Evolutionary conservation across 352 stramenopile species (phyloP).

Genomic region (Phytopythium mirpurense): DNA sequence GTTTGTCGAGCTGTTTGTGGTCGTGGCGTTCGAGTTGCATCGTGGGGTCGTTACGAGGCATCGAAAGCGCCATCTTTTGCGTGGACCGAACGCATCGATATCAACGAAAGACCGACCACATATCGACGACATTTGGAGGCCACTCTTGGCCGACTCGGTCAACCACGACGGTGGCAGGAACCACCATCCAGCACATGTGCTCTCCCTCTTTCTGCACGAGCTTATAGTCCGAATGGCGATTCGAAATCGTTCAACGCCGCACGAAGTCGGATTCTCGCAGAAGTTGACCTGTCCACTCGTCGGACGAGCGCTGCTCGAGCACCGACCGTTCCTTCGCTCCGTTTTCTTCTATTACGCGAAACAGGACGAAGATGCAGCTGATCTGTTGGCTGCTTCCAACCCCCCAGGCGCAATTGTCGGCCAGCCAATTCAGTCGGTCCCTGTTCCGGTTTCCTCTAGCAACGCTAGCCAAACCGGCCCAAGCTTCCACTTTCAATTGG

Average conservation of each 20-base stretch:
- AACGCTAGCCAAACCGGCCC: constrained; percentile 3
- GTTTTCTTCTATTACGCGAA: constrained; percentile 59
- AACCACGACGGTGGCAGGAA: not conserved
- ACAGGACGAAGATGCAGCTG: constrained; percentile 24
- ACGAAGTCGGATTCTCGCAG: constrained; percentile 30
- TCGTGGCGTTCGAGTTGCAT: constrained; percentile 18
- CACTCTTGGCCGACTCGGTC: not conserved
- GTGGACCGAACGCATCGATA: not conserved
- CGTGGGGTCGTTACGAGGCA: not conserved
- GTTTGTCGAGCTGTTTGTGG: constrained; percentile 25
- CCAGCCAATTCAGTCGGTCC: not conserved
- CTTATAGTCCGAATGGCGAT: constrained; percentile 22
- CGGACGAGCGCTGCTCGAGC: constrained; percentile 36
- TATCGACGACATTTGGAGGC: constrained; percentile 6
- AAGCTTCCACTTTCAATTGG: constrained; percentile 26
- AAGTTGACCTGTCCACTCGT: constrained; percentile 44
- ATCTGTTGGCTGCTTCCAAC: not conserved
- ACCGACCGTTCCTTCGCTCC: constrained; percentile 43
- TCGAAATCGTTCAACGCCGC: constrained; percentile 4
- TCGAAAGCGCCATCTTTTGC: not conserved
- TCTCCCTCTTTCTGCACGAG: constrained; percentile 33
- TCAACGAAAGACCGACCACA: not conserved
- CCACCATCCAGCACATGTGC: constrained; percentile 24
- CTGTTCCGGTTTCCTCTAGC: not conserved
- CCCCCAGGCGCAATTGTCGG: not conserved